Conservation (phyloP, 2,329 filamentous ascomycete species). For the Ascochyta pisi region DNA sequence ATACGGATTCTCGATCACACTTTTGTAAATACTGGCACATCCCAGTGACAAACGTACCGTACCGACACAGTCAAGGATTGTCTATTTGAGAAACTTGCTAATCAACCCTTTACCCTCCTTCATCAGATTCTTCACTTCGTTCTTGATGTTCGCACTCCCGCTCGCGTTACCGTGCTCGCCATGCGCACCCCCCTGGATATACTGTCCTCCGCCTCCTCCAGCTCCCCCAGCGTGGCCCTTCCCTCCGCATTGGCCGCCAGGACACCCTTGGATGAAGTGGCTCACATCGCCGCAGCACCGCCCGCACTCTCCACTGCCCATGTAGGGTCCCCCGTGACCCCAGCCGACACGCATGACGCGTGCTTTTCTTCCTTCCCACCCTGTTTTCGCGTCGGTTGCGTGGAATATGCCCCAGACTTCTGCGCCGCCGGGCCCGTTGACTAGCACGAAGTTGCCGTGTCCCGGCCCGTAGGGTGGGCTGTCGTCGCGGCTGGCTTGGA, state of each 20-base stretch:
- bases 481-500: constrained; percentile 45
- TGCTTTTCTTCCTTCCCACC: constrained; percentile 55
- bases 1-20: no score
- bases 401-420: constrained; percentile 56
- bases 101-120: constrained; percentile 34
- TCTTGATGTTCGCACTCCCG: constrained; percentile 22
- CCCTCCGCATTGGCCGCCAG: constrained; percentile 35
- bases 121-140: constrained; percentile 32
- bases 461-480: constrained; percentile 55
- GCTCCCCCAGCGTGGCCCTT: constrained; percentile 31
- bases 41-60: no score
- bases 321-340: constrained; percentile 48
- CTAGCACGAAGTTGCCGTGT: constrained; percentile 54
- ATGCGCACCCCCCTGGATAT: constrained; percentile 15
- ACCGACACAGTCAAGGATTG: no score
- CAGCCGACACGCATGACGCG: constrained; percentile 54
- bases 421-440: constrained; percentile 41
- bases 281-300: constrained; percentile 41
- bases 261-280: constrained; percentile 42
- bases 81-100: constrained; percentile 38
- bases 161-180: constrained; percentile 25
- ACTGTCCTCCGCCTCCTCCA: constrained; percentile 24
- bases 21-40: no score
- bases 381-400: constrained; percentile 55
- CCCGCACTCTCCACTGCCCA: constrained; percentile 52